phyloP scores from a whole-genome alignment of 176 grass and related monocot genomes.

The Aechmea fasciata region DNA sequence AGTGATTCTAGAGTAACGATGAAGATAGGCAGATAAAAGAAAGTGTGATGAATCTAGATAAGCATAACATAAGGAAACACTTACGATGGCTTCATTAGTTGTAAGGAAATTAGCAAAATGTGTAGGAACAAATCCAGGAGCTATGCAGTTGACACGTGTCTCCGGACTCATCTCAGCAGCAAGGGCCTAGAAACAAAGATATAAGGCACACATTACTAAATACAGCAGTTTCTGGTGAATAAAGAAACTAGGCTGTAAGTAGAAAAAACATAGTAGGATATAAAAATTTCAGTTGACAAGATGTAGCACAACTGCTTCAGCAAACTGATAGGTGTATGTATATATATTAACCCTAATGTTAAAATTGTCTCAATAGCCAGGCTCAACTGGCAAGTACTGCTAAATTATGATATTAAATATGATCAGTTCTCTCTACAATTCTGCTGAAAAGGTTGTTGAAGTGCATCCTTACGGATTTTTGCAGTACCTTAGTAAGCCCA shows the following conservation, averaged over 20 bases:
- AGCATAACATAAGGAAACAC: conserved; percentile 22
- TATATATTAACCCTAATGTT: neutral
- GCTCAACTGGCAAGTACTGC: too few species aligned
- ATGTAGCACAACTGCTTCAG: neutral
- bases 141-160: conserved; percentile 94
- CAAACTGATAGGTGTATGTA: neutral
- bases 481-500: conserved; percentile 81
- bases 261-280: too few species aligned
- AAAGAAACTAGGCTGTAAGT: too few species aligned
- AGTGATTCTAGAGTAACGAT: too few species aligned
- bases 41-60: neutral
- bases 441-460: neutral
- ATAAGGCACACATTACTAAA: neutral
- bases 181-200: conserved; percentile 45
- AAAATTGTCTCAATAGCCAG: too few species aligned
- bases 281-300: neutral
- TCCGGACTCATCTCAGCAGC: conserved; percentile 81
- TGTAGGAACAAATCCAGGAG: conserved; percentile 97
- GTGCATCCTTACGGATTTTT: too few species aligned
- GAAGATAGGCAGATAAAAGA: neutral
- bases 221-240: too few species aligned
- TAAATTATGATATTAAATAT: too few species aligned
- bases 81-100: conserved; percentile 60
- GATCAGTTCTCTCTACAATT: neutral
- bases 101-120: conserved; percentile 80